Conservation (phyloP, 148 eudicot genomes). For the Amaranthus cruentus region DNA sequence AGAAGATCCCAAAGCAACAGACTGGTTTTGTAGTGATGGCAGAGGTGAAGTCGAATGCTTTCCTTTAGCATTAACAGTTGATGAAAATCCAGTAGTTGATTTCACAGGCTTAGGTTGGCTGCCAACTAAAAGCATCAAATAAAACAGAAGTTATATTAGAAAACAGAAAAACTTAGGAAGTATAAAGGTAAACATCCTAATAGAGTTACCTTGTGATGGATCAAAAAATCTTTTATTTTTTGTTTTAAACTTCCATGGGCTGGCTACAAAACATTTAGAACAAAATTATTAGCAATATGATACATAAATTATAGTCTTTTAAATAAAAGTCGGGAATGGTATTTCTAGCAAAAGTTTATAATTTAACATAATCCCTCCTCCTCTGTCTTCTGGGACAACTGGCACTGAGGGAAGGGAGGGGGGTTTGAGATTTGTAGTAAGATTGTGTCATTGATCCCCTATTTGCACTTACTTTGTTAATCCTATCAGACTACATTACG, state of each 20-base stretch:
- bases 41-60: constrained; percentile 69
- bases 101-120: constrained; percentile 56
- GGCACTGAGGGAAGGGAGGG: neutral
- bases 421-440: neutral
- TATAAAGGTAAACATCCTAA: constrained; percentile 8
- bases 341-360: no score
- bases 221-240: constrained; percentile 70
- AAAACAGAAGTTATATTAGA: constrained; percentile 13
- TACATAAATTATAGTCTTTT: neutral
- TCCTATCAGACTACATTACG: neutral
- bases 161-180: constrained; percentile 7
- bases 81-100: constrained; percentile 52
- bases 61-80: constrained; percentile 45
- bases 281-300: constrained; percentile 15
- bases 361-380: neutral
- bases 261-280: constrained; percentile 39
- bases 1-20: constrained; percentile 58
- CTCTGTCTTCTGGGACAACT: neutral
- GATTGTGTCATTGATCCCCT: neutral
- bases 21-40: constrained; percentile 59
- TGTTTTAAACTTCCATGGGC: constrained; percentile 61
- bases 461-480: constrained; percentile 6
- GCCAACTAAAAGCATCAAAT: constrained; percentile 31
- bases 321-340: neutral
- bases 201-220: constrained; percentile 54